Base-by-base conservation (phyloP, 2,329 filamentous ascomycete genomes). In the Penicillium janthinellum region DNA sequence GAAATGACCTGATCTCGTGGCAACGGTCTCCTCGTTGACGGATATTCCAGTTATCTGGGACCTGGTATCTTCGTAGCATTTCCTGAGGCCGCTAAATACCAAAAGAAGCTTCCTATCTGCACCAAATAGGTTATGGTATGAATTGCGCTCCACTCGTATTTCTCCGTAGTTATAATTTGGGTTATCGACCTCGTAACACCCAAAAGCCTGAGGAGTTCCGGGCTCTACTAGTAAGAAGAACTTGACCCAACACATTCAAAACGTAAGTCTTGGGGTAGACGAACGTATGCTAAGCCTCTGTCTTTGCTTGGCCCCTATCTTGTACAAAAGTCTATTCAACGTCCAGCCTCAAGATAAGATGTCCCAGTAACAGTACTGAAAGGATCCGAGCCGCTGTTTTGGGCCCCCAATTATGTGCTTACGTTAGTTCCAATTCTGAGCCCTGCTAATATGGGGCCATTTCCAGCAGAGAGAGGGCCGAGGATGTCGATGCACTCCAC, bases 21-120 rank as follows among this genome's bases (percentile, higher is more conserved):
- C 20, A 20, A 20, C 20, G 67, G 22, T 61, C 62, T 15, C 71
- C 72, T 12, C 60, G 66, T 28, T 20, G 12, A 45, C 41, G 45
- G 44, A 51, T 63, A 64, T 64, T 49, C 61, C 61, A 65, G 48
- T 50, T 44, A 47, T 55, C 44, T 50, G 28, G 57, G 54, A 2
- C 34, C 17, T 56, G 58, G 47, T 44, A 60, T 60, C 58, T 56
- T 56, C 56, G 57, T 45, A 35, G 49, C 52, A 64, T 59, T 54
- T 55, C 42, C 54, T 34, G 57, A 60, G 56, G 55, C 55, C 50
- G 54, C 54, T 39, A 49, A 60, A 61, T 63, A 42, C 54, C 55
- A 51, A 59, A 61, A 48, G 56, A 57, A 48, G 49, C 58, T 61
- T 58, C 51, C 57, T 59, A 57, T 55, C 20, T 56, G 50, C 48